Percentiles rank a stretch among this genome's conserved stretches.
Evolutionary conservation across 169 alveolate genomes (phyloP).

Genomic region (Theileria parva): DNA sequence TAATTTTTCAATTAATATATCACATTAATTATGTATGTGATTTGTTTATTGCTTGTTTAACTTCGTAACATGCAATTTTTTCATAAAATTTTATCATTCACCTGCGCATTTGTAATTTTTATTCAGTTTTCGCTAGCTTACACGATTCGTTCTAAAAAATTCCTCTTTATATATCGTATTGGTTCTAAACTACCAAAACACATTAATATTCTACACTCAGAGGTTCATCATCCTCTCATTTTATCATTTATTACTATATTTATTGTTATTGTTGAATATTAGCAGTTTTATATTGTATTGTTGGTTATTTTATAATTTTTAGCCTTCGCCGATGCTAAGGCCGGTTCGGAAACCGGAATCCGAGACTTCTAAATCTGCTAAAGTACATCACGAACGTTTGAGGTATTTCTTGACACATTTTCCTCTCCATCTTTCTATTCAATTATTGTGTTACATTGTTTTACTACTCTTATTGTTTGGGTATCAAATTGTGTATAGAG

Average conservation of each 20-base stretch:
- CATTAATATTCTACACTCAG: not conserved
- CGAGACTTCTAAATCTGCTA: not conserved
- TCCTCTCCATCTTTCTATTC: not conserved
- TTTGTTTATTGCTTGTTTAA: no score
- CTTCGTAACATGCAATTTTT: not conserved
- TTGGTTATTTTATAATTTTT: no score
- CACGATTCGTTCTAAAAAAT: no score
- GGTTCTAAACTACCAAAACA: not conserved
- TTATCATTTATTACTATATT: not conserved
- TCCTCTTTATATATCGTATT: not conserved
- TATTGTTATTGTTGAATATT: no score
- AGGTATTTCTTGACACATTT: not conserved
- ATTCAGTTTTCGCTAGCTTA: not conserved
- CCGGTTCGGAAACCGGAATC: not conserved
- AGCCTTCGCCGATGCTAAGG: not conserved
- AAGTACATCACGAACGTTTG: conserved; percentile 10
- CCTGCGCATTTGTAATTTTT: conserved; percentile 1
- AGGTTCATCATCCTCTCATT: not conserved
- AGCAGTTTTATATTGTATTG: no score
- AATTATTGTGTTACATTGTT: no score
- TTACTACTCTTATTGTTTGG: no score
- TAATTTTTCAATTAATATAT: no score
- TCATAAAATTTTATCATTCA: not conserved
- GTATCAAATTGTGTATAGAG: not conserved
- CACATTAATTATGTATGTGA: no score